These are phyloP conservation scores for Neckera pumila DNA, from an alignment of 225 moss, liverwort and hornwort genomes.

Conservation along the genomic window DNA sequence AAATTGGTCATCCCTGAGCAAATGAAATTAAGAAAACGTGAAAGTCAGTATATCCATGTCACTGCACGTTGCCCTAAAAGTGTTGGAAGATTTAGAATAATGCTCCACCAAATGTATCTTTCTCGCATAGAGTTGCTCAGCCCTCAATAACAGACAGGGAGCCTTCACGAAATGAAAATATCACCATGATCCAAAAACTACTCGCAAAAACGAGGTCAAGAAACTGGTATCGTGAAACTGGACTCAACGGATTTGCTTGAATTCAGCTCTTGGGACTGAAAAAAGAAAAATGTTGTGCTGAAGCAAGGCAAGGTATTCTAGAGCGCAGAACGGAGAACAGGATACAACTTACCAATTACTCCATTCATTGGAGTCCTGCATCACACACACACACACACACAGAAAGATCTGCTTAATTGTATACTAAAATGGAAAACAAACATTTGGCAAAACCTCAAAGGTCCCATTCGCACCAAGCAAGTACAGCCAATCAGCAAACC, in stretches of 20 bases:
- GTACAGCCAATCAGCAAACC: background rate
- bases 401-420: background rate
- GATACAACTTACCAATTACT: conserved; percentile 63
- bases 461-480: background rate
- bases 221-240: background rate
- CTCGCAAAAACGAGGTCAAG: background rate
- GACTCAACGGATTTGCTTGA: background rate
- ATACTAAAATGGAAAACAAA: background rate
- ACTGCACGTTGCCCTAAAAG: background rate
- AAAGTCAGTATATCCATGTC: background rate
- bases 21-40: background rate
- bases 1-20: conserved; percentile 80
- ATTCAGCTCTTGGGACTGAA: background rate
- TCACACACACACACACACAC: background rate
- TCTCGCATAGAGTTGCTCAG: background rate
- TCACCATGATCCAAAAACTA: background rate
- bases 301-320: background rate
- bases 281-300: background rate
- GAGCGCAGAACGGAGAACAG: background rate
- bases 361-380: conserved; percentile 95
- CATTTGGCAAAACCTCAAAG: background rate
- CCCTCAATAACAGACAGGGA: background rate
- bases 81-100: background rate
- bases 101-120: background rate
- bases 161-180: background rate